Evolutionary conservation across 176 grass and related monocot genomes (phyloP).

Genomic region (Oryza coarctata): DNA sequence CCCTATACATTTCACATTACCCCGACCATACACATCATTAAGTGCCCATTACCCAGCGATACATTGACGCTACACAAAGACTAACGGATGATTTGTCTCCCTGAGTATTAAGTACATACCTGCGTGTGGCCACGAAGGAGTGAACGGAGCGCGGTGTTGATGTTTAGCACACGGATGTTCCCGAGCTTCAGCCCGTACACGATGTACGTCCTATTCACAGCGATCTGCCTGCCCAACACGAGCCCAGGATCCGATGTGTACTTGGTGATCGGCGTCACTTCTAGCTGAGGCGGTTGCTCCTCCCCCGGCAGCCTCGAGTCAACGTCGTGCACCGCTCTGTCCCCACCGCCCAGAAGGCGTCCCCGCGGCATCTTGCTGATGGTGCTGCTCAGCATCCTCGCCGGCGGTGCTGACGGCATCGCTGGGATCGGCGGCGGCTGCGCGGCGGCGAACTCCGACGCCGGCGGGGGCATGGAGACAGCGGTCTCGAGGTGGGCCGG

Average conservation of each 20-base stretch:
- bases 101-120: constrained; percentile 39
- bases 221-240: constrained; percentile 90
- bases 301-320: constrained; percentile 90
- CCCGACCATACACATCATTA: constrained; percentile 10
- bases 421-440: constrained; percentile 51
- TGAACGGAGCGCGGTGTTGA: constrained; percentile 89
- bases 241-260: constrained; percentile 96
- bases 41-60: neutral
- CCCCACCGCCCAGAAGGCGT: constrained; percentile 58
- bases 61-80: neutral
- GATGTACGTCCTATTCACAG: constrained; percentile 91
- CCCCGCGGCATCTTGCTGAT: constrained; percentile 94
- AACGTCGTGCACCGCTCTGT: constrained; percentile 72
- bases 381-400: constrained; percentile 65
- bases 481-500: constrained; percentile 62
- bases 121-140: constrained; percentile 94
- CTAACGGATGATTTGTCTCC: neutral
- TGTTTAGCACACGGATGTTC: constrained; percentile 91
- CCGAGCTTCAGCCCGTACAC: constrained; percentile 91
- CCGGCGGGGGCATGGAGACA: constrained; percentile 69
- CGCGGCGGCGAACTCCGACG: constrained; percentile 45
- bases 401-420: constrained; percentile 65
- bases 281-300: constrained; percentile 84
- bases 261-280: constrained; percentile 98
- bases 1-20: neutral